Conservation (phyloP, 148 eudicot species). For the Chenopodium formosanum region DNA sequence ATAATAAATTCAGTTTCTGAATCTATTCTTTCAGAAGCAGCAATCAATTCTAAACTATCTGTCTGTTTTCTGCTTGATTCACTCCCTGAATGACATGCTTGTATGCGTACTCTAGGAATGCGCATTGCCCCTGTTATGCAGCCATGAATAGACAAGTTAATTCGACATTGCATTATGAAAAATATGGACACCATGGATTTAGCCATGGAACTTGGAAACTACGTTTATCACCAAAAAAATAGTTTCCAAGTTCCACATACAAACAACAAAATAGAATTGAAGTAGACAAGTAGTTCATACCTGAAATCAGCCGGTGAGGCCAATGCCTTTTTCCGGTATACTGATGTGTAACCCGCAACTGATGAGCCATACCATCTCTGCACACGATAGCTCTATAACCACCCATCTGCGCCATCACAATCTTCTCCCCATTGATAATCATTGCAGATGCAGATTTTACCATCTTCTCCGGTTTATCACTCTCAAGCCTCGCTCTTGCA, state of each 20-base stretch:
- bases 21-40: slow-evolving; percentile 49
- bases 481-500: slow-evolving; percentile 28
- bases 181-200: neutral
- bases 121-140: slow-evolving; percentile 43
- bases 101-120: slow-evolving; percentile 40
- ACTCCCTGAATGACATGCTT: slow-evolving; percentile 21
- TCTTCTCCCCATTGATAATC: slow-evolving; percentile 62
- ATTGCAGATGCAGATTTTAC: slow-evolving; percentile 49
- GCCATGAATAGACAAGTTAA: neutral
- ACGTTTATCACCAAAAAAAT: neutral
- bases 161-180: neutral
- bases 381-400: slow-evolving; percentile 67
- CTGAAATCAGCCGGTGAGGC: slow-evolving; percentile 54
- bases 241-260: neutral
- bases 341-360: slow-evolving; percentile 39
- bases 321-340: slow-evolving; percentile 39
- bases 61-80: slow-evolving; percentile 28
- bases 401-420: slow-evolving; percentile 74
- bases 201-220: no score
- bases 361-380: slow-evolving; percentile 67
- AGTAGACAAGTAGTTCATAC: slow-evolving; percentile 26
- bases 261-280: neutral
- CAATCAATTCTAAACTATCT: slow-evolving; percentile 41
- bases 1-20: slow-evolving; percentile 69
- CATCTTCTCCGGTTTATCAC: slow-evolving; percentile 19